A percentile compares a stretch with the other conserved stretches of the same genome.
phyloP scores from a whole-genome alignment of 345 rosid genomes.

The Microcos paniculata region DNA sequence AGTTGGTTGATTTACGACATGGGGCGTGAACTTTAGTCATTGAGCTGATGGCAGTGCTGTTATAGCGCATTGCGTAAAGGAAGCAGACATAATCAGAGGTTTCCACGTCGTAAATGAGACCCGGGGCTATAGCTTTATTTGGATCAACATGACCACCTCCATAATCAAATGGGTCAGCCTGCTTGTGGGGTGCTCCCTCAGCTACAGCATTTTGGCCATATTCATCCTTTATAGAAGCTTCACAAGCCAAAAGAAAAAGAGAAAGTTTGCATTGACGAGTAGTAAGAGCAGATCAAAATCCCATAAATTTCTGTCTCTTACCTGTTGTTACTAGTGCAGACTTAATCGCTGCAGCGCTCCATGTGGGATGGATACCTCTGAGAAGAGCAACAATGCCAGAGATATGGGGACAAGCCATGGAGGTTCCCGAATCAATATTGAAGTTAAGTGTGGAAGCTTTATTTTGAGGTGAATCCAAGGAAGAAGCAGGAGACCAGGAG shows the following conservation, averaged over 20 bases:
- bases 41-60: slow-evolving; percentile 44
- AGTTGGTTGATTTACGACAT: slow-evolving; percentile 47
- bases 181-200: slow-evolving; percentile 25
- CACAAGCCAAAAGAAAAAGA: not conserved
- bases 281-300: not conserved
- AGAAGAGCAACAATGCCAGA: slow-evolving; percentile 55
- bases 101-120: slow-evolving; percentile 13
- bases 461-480: not conserved
- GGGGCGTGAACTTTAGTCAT: slow-evolving; percentile 34
- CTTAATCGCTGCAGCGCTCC: slow-evolving; percentile 60
- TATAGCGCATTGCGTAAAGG: slow-evolving; percentile 46
- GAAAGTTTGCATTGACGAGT: not conserved
- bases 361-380: slow-evolving; percentile 44
- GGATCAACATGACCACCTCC: slow-evolving; percentile 23
- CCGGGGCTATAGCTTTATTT: slow-evolving; percentile 14
- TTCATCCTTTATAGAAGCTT: slow-evolving; percentile 18
- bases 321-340: slow-evolving; percentile 60
- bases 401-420: slow-evolving; percentile 64
- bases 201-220: slow-evolving; percentile 19
- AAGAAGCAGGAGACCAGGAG: slow-evolving; percentile 52
- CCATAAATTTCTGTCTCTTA: not conserved
- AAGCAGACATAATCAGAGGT: slow-evolving; percentile 15
- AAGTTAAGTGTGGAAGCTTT: slow-evolving; percentile 24
- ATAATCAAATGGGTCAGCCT: slow-evolving; percentile 21
- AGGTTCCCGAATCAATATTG: slow-evolving; percentile 52